Evolutionary conservation across 768 basidiomycete genomes (phyloP).

Genomic region (Hygrocybe coccinea): DNA sequence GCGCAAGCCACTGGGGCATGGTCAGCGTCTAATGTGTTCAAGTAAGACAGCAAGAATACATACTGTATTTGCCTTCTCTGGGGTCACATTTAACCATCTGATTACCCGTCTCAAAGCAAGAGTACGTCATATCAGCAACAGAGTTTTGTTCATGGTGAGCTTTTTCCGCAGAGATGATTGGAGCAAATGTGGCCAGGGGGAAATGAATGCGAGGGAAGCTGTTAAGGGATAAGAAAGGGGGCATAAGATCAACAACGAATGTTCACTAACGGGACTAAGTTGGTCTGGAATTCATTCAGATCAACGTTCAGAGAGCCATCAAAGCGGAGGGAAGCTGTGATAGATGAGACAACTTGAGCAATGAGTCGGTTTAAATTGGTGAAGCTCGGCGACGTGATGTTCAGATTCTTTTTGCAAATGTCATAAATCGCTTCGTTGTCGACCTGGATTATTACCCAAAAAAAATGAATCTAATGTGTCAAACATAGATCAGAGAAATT

Average conservation of each 20-base stretch:
- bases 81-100: constrained; percentile 97
- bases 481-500: neutral
- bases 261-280: constrained; percentile 83
- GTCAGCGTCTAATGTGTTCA: constrained; percentile 12
- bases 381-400: constrained; percentile 81
- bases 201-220: constrained; percentile 99
- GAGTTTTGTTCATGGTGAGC: constrained; percentile 96
- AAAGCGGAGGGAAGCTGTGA: constrained; percentile 95
- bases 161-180: constrained; percentile 90
- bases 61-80: constrained; percentile 97
- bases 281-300: constrained; percentile 97
- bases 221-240: constrained; percentile 1
- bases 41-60: constrained; percentile 25
- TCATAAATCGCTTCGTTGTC: constrained; percentile 99
- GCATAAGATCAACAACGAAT: neutral
- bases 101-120: constrained; percentile 94
- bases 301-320: constrained; percentile 98
- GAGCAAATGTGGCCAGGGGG: constrained; percentile 94
- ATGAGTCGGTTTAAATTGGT: constrained; percentile 93
- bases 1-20: constrained; percentile 73
- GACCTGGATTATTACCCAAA: too few relatives aligned
- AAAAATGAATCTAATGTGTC: neutral
- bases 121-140: constrained; percentile 96
- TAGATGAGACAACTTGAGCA: constrained; percentile 96
- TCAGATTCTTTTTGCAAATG: constrained; percentile 95